These are phyloP conservation scores for Scytalidium lignicola DNA, from an alignment of 2,329 filamentous ascomycete genomes.

Conservation along the genomic window DNA sequence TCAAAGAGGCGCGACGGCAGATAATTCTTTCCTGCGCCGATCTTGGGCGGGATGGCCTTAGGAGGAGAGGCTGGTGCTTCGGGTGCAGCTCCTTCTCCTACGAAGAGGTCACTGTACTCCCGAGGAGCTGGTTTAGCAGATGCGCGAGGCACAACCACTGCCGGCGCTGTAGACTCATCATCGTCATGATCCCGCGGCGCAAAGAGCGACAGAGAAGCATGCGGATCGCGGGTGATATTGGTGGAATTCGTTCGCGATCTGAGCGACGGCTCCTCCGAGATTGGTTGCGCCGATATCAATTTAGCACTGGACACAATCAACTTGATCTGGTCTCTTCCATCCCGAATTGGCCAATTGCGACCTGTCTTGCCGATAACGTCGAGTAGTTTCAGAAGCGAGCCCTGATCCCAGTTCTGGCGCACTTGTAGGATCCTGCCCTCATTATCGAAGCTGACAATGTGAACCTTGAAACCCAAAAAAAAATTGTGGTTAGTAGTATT, in stretches of 20 bases:
- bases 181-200: slow-evolving; percentile 61
- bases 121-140: slow-evolving; percentile 67
- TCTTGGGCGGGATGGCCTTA: slow-evolving; percentile 39
- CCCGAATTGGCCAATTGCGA: slow-evolving; percentile 91
- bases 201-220: slow-evolving; percentile 72
- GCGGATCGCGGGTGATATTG: slow-evolving; percentile 55
- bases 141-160: slow-evolving; percentile 57
- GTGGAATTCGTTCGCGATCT: slow-evolving; percentile 48
- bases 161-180: slow-evolving; percentile 37
- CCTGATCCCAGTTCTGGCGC: slow-evolving; percentile 93
- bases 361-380: slow-evolving; percentile 88
- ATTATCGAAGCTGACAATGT: slow-evolving; percentile 80
- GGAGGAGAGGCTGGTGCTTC: slow-evolving; percentile 19
- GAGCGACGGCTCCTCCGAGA: slow-evolving; percentile 30
- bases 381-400: slow-evolving; percentile 83
- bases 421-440: slow-evolving; percentile 79
- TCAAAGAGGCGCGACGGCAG: slow-evolving; percentile 61
- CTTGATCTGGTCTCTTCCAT: slow-evolving; percentile 76
- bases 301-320: slow-evolving; percentile 63
- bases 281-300: slow-evolving; percentile 29
- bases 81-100: slow-evolving; percentile 33
- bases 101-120: slow-evolving; percentile 66
- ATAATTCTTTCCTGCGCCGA: slow-evolving; percentile 55
- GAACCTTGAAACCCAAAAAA: slow-evolving; percentile 49
- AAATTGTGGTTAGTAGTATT: too few relatives aligned